A percentile compares a stretch with the other conserved stretches of the same genome.
These are phyloP conservation scores for Lecanosticta acicola DNA, from an alignment of 2,329 filamentous ascomycete species.

Conservation along the genomic window DNA sequence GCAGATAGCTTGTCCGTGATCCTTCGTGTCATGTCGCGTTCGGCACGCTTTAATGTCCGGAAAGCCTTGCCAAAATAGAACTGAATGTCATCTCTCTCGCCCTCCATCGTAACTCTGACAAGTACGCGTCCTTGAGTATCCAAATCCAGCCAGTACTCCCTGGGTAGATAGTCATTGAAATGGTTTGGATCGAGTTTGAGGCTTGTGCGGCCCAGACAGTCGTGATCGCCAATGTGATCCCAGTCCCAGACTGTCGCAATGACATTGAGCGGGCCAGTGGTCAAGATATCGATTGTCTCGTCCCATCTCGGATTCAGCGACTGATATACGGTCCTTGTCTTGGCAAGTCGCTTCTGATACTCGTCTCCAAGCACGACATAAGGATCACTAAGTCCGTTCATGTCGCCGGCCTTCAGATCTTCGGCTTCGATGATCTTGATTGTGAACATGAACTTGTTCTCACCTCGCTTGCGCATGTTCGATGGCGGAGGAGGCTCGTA, in stretches of 20 bases:
- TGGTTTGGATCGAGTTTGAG: constrained; percentile 96
- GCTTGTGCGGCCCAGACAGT: constrained; percentile 94
- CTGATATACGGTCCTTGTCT: constrained; percentile 85
- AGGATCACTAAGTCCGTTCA: constrained; percentile 88
- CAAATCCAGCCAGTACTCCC: constrained; percentile 95
- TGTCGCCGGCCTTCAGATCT: constrained; percentile 95
- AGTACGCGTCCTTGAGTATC: constrained; percentile 89
- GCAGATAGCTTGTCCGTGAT: constrained; percentile 97
- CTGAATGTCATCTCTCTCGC: constrained; percentile 94
- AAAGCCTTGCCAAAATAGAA: constrained; percentile 99
- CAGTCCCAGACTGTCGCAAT: constrained; percentile 98
- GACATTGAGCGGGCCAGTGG: constrained; percentile 82
- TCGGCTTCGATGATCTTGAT: constrained; percentile 98
- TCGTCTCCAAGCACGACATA: constrained; percentile 97
- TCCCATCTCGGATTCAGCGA: constrained; percentile 95
- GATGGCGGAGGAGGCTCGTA: constrained; percentile 67
- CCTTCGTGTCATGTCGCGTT: constrained; percentile 95
- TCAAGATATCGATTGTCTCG: constrained; percentile 92
- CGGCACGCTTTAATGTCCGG: constrained; percentile 86
- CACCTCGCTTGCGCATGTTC: constrained; percentile 53
- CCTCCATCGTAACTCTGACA: constrained; percentile 95
- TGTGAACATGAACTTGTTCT: constrained; percentile 91
- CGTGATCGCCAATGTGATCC: constrained; percentile 93
- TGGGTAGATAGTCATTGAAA: constrained; percentile 90
- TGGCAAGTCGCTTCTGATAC: constrained; percentile 92